A percentile compares a stretch with the other conserved stretches of the same genome.
These are phyloP conservation scores for Microbotryum lychnidis-dioicae DNA, from an alignment of 1,284 basidiomycete genomes.

Conservation along the genomic window DNA sequence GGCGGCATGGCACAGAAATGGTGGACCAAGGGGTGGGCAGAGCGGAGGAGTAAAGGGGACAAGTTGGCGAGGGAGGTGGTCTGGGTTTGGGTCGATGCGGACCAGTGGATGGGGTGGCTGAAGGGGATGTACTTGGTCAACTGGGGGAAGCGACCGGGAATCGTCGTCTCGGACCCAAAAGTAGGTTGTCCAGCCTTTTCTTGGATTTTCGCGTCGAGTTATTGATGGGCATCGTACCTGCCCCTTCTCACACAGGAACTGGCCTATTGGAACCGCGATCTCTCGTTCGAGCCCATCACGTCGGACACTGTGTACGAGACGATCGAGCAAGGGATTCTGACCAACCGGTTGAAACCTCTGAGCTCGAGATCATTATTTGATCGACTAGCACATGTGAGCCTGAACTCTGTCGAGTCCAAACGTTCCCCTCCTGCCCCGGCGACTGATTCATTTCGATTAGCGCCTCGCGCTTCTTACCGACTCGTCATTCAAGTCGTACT, in stretches of 20 bases:
- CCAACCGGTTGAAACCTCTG: slow-evolving; percentile 52
- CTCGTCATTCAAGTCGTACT: neutral
- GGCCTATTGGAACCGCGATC: slow-evolving; percentile 58
- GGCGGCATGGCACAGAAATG: no score
- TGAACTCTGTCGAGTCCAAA: neutral
- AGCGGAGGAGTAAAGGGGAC: slow-evolving; percentile 32
- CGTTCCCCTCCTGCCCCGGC: neutral
- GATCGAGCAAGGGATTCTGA: slow-evolving; percentile 55
- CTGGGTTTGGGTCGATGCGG: slow-evolving; percentile 76
- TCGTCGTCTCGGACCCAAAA: slow-evolving; percentile 70
- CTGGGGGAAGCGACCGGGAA: slow-evolving; percentile 47
- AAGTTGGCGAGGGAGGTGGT: slow-evolving; percentile 53
- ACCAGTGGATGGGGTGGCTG: slow-evolving; percentile 72
- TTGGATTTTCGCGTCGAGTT: neutral
- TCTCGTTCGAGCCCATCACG: slow-evolving; percentile 48
- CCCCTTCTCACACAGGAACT: slow-evolving; percentile 47
- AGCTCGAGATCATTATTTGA: slow-evolving; percentile 38
- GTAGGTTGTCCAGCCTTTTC: slow-evolving; percentile 45
- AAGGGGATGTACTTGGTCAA: slow-evolving; percentile 73
- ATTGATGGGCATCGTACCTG: neutral
- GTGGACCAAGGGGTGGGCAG: slow-evolving; percentile 59
- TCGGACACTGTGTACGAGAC: slow-evolving; percentile 61
- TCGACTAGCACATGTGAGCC: slow-evolving; percentile 37
- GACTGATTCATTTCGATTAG: slow-evolving; percentile 15
- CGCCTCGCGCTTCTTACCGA: neutral